Evolutionary conservation across 306 rosid genomes (phyloP), one percentile per base, ranked within the genome.

Genomic region (Hippophae gyantsensis): DNA sequence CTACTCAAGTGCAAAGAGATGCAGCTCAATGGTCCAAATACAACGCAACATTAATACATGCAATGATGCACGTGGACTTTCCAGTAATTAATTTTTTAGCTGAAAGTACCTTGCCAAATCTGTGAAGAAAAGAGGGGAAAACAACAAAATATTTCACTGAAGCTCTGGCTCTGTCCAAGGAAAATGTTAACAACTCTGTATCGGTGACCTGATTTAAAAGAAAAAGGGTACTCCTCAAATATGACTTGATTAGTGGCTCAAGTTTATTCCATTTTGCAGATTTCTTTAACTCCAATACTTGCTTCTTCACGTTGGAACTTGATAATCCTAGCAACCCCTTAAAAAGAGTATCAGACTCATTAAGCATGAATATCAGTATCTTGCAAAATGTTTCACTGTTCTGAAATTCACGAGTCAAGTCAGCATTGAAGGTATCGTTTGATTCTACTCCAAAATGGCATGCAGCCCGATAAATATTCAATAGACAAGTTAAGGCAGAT

Each of bases 401-500:
- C 64, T 77, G 88, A 78, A 78, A 69, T 64, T 77, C 74, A 62
- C 42, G 43, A 13, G 68, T 64, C 56, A 71, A 69, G 58, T 57
- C 79, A 58, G 66, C 66, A 58, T 71, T 76, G 57, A 32, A 8
- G 52, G 44, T 74, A 63, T 62, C 57, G 25, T 66, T 66, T 54
- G 76, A 62, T 72, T 83, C 71, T 45, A 52, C 72, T 69, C 82
- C 84, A 65, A 67, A 78, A 81, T 69, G 93, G 78, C 95, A 83
- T 10, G 81, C 96, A 11, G 71, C 78, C 52, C 90, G 78, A 72
- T 85, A 92, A 70, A 83, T 88, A 76, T 92, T 92, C 55, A 84
- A 44, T 53, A 92, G 82, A 72, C 84, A 60, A 42, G 93, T 85
- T 60, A 83, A 74, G 61, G 86, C 79, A 55, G 95, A 59, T 41